These are phyloP conservation scores for Ceratobasidium sp. DNA, from an alignment of 1,284 basidiomycete species.

Conservation along the genomic window DNA sequence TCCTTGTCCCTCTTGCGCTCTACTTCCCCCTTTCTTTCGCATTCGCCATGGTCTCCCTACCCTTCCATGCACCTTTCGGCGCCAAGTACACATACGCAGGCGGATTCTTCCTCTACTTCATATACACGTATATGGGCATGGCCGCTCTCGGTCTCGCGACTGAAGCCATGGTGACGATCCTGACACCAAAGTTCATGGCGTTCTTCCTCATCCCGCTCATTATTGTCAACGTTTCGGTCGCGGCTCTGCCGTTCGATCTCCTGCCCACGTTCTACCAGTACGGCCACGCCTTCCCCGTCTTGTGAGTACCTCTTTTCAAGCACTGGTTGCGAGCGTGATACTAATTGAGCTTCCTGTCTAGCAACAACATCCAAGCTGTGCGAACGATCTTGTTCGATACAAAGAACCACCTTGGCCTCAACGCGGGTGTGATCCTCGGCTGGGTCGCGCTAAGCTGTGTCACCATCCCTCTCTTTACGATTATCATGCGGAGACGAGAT, in stretches of 20 bases:
- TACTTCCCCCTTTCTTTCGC: constrained; percentile 46
- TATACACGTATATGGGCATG: constrained; percentile 51
- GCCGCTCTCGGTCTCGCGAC: constrained; percentile 51
- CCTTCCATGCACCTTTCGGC: constrained; percentile 53
- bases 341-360: not conserved
- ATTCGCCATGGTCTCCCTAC: constrained; percentile 47
- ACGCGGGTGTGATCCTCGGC: constrained; percentile 61
- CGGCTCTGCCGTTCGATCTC: constrained; percentile 55
- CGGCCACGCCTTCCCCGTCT: constrained; percentile 55
- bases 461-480: constrained; percentile 58
- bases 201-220: constrained; percentile 50
- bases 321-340: not conserved
- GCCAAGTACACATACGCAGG: constrained; percentile 55
- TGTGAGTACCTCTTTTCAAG: constrained; percentile 43
- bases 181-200: constrained; percentile 46
- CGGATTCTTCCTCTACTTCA: constrained; percentile 59
- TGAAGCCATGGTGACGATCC: constrained; percentile 50
- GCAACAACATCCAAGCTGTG: constrained; percentile 35
- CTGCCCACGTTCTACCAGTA: constrained; percentile 56
- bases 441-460: constrained; percentile 58
- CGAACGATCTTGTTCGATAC: constrained; percentile 65
- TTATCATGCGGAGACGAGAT: constrained; percentile 55
- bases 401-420: constrained; percentile 57
- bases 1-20: constrained; percentile 51
- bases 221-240: constrained; percentile 56